Evolutionary conservation across 2,329 filamentous ascomycete species (phyloP), one percentile per base, ranked within the genome.

Genomic region (Penicillium sp.): DNA sequence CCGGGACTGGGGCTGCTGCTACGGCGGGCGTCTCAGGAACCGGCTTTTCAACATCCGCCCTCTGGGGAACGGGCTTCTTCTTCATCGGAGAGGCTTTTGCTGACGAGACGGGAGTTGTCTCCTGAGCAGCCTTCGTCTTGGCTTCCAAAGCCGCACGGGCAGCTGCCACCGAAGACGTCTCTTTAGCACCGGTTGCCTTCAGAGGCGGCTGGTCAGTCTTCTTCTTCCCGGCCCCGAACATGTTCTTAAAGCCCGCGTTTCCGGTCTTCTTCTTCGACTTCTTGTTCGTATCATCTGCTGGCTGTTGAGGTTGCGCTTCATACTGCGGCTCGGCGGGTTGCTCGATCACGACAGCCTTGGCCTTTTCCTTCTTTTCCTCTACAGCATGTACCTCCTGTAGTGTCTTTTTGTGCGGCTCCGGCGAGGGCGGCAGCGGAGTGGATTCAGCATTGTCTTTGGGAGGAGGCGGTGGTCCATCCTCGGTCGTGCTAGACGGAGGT

Each of bases 231-330:
- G 51, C 59, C 12, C 60, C 60, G 42, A 71, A 70, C 50, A 71
- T 61, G 28, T 55, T 60, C 54, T 69, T 70, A 39, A 70, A 61
- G n/a, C 62, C 63, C 9, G 60, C 50, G 38, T 62, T 66, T 32
- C 55, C 60, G 15, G 55, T 47, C 46, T 67, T 69, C 55, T 69
- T 70, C 50, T 64, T 64, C 31, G 67, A 50, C 54, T 70, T 73
- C 53, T 64, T 68, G 26, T 53, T 50, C 7, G 55, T 51, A 3
- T 65, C 60, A 6, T 61, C 60, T 4, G 47, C 40, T 5, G 59
- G 56, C 37, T 60, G 55, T 47, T 61, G 57, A 42, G 58, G 53
- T 42, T 61, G 52, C 12, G 60, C 48, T 27, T 63, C 60, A 4
- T 48, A 52, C 42, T 61, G 52, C 12, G 60, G 49, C 28, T 63